These are phyloP conservation scores for Mallotus nudiflorus DNA, from an alignment of 345 rosid genomes.

Conservation along the genomic window DNA sequence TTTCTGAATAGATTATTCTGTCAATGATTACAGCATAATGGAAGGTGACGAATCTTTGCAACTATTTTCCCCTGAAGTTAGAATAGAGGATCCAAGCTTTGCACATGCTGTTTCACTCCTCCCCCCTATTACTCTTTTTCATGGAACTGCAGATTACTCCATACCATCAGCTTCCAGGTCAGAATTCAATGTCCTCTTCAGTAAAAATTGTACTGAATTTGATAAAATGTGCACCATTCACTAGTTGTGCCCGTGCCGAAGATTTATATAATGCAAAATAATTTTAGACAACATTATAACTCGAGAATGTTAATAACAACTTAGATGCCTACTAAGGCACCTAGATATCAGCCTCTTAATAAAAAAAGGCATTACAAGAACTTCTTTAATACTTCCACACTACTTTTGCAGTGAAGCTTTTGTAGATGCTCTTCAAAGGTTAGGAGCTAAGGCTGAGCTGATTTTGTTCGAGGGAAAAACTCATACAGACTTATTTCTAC, in stretches of 20 bases:
- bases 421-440: constrained; percentile 21
- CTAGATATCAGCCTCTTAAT: not conserved
- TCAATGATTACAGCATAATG: constrained; percentile 27
- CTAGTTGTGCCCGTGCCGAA: not conserved
- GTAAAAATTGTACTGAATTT: not conserved
- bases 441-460: constrained; percentile 26
- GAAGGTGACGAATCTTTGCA: constrained; percentile 33
- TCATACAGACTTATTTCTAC: constrained; percentile 37
- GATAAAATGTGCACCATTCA: not conserved
- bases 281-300: not conserved
- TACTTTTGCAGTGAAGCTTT: constrained; percentile 22
- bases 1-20: too few relatives aligned
- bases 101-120: constrained; percentile 28
- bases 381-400: not conserved
- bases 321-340: not conserved
- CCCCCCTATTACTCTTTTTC: constrained; percentile 33
- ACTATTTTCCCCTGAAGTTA: constrained; percentile 32
- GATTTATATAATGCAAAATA: not conserved
- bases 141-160: constrained; percentile 31
- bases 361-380: not conserved
- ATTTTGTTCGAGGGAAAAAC: constrained; percentile 33
- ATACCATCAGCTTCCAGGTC: constrained; percentile 34
- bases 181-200: not conserved
- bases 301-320: not conserved
- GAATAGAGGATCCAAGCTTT: constrained; percentile 23